Base-by-base conservation (phyloP, 345 rosid genomes). In the Noccaea caerulescens region DNA sequence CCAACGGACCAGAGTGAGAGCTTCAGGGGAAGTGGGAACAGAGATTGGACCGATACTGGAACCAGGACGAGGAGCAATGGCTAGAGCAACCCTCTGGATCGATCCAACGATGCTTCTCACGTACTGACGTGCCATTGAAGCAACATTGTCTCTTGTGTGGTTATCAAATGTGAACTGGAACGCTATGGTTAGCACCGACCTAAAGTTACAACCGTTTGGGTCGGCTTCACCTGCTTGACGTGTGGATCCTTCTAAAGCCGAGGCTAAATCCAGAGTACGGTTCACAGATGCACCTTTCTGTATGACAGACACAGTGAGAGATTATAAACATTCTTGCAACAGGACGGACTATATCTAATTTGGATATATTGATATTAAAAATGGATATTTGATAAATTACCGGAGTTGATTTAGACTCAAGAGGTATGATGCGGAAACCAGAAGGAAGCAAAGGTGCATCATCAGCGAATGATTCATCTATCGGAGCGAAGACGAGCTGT, bases 71-170 rank as follows among this genome's bases (percentile, higher is more conserved):
- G 97, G 98, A 7, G 97, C 79, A 69, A 93, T 93, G 53, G 97
- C 98, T 84, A 91, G 77, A 72, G 98, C 97, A 76, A 93, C 94
- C 84, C 98, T 89, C 82, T 93, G 98, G 66, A 93, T 96, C 7
- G 97, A 93, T 7, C 92, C 94, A 49, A 93, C 91, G 34, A 91
- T 85, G 78, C 88, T 85, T 3, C 94, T 87, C 45, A 93, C 90
- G 33, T 91, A 93, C 59, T 91, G 97, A 41, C 96, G 96, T 46
- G 98, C 98, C 97, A 93, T 93, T 18, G 88, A 85, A 58, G 98
- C 98, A 58, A 91, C 98, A 58, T 75, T 89, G 71, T 93, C 97
- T 66, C 81, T 86, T 63, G 85, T 37, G 72, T 93, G 94, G 80
- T 81, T 86, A 83, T 93, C 98, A 60, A 84, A 93, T 42, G 84